Percentiles rank a stretch among this genome's conserved stretches.
These are phyloP conservation scores for Capronia epimyces DNA, from an alignment of 2,329 filamentous ascomycete species.

Conservation along the genomic window DNA sequence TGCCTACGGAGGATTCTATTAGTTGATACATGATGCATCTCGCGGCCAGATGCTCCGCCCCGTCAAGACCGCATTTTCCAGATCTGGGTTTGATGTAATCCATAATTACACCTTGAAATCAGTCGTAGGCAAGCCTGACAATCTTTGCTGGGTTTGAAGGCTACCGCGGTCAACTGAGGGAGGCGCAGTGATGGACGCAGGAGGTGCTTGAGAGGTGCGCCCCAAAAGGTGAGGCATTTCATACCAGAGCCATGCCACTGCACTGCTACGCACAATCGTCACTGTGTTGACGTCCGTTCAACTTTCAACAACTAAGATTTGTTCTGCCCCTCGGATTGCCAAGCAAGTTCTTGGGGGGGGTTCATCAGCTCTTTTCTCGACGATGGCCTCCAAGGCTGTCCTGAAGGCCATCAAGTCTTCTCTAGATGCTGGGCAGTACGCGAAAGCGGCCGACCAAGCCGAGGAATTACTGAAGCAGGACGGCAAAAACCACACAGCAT, in stretches of 20 bases:
- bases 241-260: background rate
- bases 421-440: conserved; percentile 72
- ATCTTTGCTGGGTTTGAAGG: too few relatives aligned
- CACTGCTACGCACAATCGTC: background rate
- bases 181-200: background rate
- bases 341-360: background rate
- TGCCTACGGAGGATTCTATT: too few relatives aligned
- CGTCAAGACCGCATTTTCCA: background rate
- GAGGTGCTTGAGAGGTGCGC: background rate
- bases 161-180: background rate
- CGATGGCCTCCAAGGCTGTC: conserved; percentile 59
- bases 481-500: conserved; percentile 72
- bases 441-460: conserved; percentile 65
- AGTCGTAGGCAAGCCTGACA: too few relatives aligned
- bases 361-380: conserved; percentile 14
- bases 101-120: too few relatives aligned
- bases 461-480: conserved; percentile 66
- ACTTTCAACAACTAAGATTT: background rate
- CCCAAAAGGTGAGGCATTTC: background rate
- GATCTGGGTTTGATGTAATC: conserved; percentile 19
- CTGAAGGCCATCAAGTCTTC: conserved; percentile 77
- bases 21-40: background rate
- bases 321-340: background rate
- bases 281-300: background rate
- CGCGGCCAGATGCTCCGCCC: background rate